phyloP scores from a whole-genome alignment of 805 yeast species.

The Danielozyma ontarioensis region DNA sequence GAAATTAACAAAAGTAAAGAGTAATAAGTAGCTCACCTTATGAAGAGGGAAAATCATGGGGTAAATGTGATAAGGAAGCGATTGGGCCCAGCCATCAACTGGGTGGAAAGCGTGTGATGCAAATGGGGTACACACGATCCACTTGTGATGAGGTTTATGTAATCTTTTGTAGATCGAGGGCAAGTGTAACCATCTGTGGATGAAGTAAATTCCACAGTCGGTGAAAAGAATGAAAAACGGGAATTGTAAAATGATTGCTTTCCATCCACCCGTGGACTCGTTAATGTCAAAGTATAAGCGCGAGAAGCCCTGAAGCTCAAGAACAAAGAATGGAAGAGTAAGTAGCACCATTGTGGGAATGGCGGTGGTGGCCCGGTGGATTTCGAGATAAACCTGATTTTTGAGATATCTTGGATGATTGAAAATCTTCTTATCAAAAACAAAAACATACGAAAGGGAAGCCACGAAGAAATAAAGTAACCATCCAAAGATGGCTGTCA shows the following conservation, averaged over 20 bases:
- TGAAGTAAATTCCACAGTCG: constrained; percentile 85
- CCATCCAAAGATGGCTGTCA: constrained; percentile 85
- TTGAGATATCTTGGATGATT: constrained; percentile 95
- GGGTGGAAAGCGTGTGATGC: constrained; percentile 99
- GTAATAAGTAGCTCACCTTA: constrained; percentile 71
- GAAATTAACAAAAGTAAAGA: constrained; percentile 89
- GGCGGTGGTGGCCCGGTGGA: constrained; percentile 69
- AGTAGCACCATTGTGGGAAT: constrained; percentile 85
- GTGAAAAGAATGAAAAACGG: constrained; percentile 87
- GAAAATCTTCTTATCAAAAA: constrained; percentile 85
- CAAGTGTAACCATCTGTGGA: constrained; percentile 93
- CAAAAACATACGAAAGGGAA: constrained; percentile 63
- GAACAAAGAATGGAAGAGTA: constrained; percentile 86
- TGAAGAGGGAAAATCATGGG: constrained; percentile 92
- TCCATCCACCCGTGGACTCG: constrained; percentile 64
- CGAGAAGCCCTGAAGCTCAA: constrained; percentile 82
- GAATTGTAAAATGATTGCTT: constrained; percentile 58
- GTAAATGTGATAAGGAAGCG: constrained; percentile 87
- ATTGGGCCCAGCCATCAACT: constrained; percentile 90
- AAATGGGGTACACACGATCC: constrained; percentile 98
- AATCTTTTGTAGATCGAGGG: constrained; percentile 78
- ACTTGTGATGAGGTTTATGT: constrained; percentile 98
- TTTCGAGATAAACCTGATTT: constrained; percentile 85
- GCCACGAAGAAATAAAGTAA: constrained; percentile 74
- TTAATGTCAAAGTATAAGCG: constrained; percentile 63